Conservation (phyloP, 768 basidiomycete genomes). For the Tulasnella sp. region DNA sequence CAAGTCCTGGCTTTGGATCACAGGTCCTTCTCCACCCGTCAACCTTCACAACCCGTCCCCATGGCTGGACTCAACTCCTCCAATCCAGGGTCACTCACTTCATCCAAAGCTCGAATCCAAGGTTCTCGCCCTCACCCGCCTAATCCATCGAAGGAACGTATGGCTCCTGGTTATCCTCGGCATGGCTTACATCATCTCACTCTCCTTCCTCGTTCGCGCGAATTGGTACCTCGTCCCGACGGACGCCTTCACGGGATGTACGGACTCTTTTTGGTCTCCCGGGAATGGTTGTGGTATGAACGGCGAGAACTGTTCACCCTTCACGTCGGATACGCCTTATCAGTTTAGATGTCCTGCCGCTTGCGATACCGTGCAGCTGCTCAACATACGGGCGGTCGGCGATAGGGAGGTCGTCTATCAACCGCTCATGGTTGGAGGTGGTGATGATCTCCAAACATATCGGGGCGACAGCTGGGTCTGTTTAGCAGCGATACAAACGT, state of each 20-base stretch:
- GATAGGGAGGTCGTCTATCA: slow-evolving; percentile 49
- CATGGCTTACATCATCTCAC: slow-evolving; percentile 53
- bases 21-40: too few relatives aligned
- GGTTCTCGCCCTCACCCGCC: too few relatives aligned
- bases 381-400: slow-evolving; percentile 67
- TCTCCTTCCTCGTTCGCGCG: slow-evolving; percentile 60
- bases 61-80: too few relatives aligned
- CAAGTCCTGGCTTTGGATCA: too few relatives aligned
- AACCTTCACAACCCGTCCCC: too few relatives aligned
- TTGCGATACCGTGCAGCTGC: slow-evolving; percentile 49
- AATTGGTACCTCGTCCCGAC: slow-evolving; percentile 62
- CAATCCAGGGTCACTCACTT: too few relatives aligned
- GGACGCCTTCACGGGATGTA: slow-evolving; percentile 53
- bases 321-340: slow-evolving; percentile 42
- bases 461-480: slow-evolving; percentile 80
- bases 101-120: too few relatives aligned
- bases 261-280: slow-evolving; percentile 55
- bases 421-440: slow-evolving; percentile 78
- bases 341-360: slow-evolving; percentile 76
- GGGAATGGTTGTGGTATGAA: slow-evolving; percentile 66
- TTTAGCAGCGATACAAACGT: slow-evolving; percentile 74
- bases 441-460: slow-evolving; percentile 58
- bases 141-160: too few relatives aligned
- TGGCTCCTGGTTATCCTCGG: slow-evolving; percentile 41
- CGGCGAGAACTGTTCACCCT: slow-evolving; percentile 53